Percentiles rank a stretch among this genome's conserved stretches.
Evolutionary conservation across 164 flowering plant species (phyloP).

Genomic region (Stephania yunnanensis): DNA sequence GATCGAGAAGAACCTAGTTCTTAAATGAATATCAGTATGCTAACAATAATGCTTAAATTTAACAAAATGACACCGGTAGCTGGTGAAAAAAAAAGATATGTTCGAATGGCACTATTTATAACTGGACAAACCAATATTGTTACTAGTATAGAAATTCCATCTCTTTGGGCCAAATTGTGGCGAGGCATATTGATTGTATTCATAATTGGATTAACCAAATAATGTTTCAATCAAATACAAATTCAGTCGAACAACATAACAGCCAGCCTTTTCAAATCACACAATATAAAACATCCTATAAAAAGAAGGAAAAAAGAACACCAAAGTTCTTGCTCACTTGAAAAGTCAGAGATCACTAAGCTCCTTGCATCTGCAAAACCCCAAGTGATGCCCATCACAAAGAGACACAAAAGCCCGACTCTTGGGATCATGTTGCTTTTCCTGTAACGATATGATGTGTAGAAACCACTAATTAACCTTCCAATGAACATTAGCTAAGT

Average conservation of each 20-base stretch:
- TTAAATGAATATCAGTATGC: too few relatives aligned
- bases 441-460: slow-evolving; percentile 18
- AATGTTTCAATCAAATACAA: background rate
- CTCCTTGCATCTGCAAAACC: slow-evolving; percentile 37
- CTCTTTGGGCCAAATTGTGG: background rate
- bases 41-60: background rate
- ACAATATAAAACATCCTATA: background rate
- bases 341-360: slow-evolving; percentile 17
- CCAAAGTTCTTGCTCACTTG: slow-evolving; percentile 21
- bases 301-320: background rate
- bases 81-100: background rate
- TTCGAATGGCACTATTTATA: background rate
- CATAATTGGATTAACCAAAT: background rate
- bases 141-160: background rate
- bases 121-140: background rate
- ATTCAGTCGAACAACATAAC: background rate
- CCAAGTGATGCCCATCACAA: slow-evolving; percentile 40
- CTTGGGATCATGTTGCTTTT: slow-evolving; percentile 44
- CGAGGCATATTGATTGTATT: background rate
- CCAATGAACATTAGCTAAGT: slow-evolving; percentile 1
- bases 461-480: background rate
- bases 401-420: slow-evolving; percentile 38
- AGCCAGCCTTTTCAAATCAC: background rate
- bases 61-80: background rate
- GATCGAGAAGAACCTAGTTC: too few relatives aligned